Percentiles rank a stretch among this genome's conserved stretches.
These are phyloP conservation scores for Phytopythium chamaehyphon DNA, from an alignment of 352 stramenopile species.

Conservation along the genomic window DNA sequence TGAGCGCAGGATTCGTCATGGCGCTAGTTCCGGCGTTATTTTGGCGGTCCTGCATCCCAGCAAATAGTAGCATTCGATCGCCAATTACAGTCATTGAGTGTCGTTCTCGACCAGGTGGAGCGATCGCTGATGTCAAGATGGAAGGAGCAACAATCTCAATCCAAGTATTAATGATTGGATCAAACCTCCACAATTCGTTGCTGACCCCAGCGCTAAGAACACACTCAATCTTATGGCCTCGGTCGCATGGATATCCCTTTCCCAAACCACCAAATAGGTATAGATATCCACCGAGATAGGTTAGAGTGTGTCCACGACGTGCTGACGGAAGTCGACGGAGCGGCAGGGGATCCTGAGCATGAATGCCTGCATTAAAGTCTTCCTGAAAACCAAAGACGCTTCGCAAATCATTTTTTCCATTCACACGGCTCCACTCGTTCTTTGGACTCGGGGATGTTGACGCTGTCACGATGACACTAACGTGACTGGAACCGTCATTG, in stretches of 20 bases:
- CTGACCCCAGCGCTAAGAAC: slow-evolving; percentile 27
- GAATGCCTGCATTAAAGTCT: slow-evolving; percentile 25
- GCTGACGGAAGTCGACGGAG: slow-evolving; percentile 39
- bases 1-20: slow-evolving; percentile 22
- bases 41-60: slow-evolving; percentile 30
- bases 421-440: slow-evolving; percentile 40
- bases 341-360: slow-evolving; percentile 20
- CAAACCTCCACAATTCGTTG: slow-evolving; percentile 74
- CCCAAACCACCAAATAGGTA: slow-evolving; percentile 66
- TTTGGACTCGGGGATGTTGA: slow-evolving; percentile 25
- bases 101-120: slow-evolving; percentile 44
- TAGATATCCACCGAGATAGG: slow-evolving; percentile 35
- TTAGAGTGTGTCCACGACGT: slow-evolving; percentile 57
- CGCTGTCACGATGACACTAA: slow-evolving; percentile 27
- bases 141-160: slow-evolving; percentile 24
- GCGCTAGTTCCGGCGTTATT: slow-evolving; percentile 1
- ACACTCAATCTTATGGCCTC: slow-evolving; percentile 38
- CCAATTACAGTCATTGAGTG: slow-evolving; percentile 49
- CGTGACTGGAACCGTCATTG: slow-evolving; percentile 27
- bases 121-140: neutral
- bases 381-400: slow-evolving; percentile 23
- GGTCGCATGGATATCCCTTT: slow-evolving; percentile 56
- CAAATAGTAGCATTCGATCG: slow-evolving; percentile 54
- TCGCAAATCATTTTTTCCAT: slow-evolving; percentile 20
- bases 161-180: slow-evolving; percentile 47